phyloP scores from a whole-genome alignment of 371 early-diverging fungal genomes.

The Capillidium rhysosporum region DNA sequence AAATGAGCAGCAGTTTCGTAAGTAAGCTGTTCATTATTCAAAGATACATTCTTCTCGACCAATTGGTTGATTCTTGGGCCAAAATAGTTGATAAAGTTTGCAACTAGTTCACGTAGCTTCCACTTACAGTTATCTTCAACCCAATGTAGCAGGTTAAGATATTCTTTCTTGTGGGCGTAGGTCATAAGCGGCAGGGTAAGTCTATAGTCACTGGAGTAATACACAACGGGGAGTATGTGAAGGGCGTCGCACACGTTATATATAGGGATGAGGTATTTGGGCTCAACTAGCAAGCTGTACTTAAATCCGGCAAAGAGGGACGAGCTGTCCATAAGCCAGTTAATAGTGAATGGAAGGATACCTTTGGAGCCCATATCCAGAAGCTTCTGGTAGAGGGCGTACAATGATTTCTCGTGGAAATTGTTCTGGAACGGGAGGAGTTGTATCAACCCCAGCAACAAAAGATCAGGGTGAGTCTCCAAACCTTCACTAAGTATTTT shows the following conservation, averaged over 20 bases:
- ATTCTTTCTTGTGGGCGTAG: not conserved
- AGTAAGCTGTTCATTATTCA: not conserved
- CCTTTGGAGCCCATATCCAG: not conserved
- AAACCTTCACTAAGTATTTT: not conserved
- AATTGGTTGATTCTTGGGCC: not conserved
- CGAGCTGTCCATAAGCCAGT: conserved; percentile 1
- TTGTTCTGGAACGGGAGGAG: not conserved
- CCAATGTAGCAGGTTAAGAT: not conserved
- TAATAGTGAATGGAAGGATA: not conserved
- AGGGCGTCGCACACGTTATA: not conserved
- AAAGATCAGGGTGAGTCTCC: not conserved
- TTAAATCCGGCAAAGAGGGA: conserved; percentile 1
- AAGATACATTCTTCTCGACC: not conserved
- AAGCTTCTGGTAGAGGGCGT: not conserved
- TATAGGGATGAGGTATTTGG: not conserved
- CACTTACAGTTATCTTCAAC: conserved; percentile 1
- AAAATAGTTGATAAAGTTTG: not conserved
- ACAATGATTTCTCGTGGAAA: not conserved
- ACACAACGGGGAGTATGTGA: not conserved
- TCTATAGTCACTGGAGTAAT: conserved; percentile 1
- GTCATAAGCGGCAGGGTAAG: conserved; percentile 1
- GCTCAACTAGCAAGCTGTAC: not conserved
- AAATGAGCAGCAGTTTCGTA: conserved; percentile 1
- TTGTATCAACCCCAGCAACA: not conserved
- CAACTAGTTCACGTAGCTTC: not conserved